Evolutionary conservation across 106 monocot genomes (phyloP), one percentile per base, ranked within the genome.

Genomic region (Agapanthus africanus): DNA sequence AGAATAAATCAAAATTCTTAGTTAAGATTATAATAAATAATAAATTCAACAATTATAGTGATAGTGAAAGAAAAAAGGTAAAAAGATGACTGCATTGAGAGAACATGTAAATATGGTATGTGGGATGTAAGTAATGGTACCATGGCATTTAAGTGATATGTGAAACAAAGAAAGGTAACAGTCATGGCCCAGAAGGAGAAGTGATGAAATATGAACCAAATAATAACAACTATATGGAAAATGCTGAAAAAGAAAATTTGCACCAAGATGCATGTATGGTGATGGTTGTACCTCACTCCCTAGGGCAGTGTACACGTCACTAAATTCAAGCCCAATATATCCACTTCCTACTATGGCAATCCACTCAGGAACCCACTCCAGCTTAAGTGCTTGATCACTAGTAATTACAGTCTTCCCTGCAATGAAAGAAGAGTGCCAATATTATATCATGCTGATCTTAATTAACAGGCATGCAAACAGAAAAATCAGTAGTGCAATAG

Each of bases 241-340:
- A 50, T 50, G 22, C 19, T 32, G 18, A 74, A 15, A n/a, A 22
- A 15, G 34, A 27, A 49, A 18, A n/a, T n/a, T n/a, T 63, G 25
- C 25, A 69, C 14, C 18, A n/a, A 27, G 40, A 49, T 54, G 37
- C 21, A 59, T 10, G 16, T 36, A 44, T 27, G 16, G 32, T 14
- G 40, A 36, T 68, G 18, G 4, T 13, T 21, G 54, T 86, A 97
- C 97, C 89, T 99, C 97, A 71, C 92, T 89, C 68, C 92, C 97
- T 80, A 99, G 92, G 46, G 97, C 97, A 34, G 97, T 90, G 73
- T 99, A 99, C 30, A 99, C 92, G 83, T 99, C 97, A 83, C 97
- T 99, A 74, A 99, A 99, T 81, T 99, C 97, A 65, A 99, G 92
- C 35, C 97, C 97, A 83, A 99, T 99, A 77, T 99, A 99, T 63